Conservation (phyloP, 2,329 filamentous ascomycete genomes). For the Botrytis elliptica region DNA sequence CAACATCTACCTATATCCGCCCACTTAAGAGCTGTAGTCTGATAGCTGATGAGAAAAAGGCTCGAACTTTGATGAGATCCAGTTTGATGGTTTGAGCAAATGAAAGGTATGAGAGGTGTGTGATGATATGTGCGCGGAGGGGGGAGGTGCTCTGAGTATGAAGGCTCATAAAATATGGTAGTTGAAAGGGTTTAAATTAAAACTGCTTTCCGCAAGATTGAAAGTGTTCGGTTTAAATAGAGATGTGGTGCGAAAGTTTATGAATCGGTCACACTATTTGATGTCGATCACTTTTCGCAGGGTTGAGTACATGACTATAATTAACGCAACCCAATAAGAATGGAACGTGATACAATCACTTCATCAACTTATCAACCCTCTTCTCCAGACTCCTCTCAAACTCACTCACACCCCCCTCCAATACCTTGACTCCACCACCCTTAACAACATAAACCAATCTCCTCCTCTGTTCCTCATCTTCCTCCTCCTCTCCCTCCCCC, state of each 20-base stretch:
- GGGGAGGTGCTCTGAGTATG: not conserved
- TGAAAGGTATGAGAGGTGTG: not conserved
- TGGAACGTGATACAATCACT: not conserved
- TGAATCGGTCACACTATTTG: not conserved
- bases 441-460: constrained; percentile 61
- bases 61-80: not conserved
- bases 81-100: not conserved
- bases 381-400: constrained; percentile 65
- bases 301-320: not conserved
- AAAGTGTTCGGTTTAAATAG: accelerated
- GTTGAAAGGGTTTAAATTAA: accelerated
- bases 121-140: no score
- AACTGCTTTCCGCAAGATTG: not conserved
- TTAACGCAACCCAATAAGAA: accelerated
- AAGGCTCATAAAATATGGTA: not conserved
- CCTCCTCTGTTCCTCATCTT: constrained; percentile 48
- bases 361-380: constrained; percentile 49
- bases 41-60: not conserved
- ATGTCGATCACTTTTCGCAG: not conserved
- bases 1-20: no score
- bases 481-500: constrained; percentile 44
- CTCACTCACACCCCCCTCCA: constrained; percentile 61
- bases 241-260: not conserved
- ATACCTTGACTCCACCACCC: constrained; percentile 52
- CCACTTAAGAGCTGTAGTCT: no score